phyloP scores from a whole-genome alignment of 2,329 filamentous ascomycete genomes.

The Periconia digitata region DNA sequence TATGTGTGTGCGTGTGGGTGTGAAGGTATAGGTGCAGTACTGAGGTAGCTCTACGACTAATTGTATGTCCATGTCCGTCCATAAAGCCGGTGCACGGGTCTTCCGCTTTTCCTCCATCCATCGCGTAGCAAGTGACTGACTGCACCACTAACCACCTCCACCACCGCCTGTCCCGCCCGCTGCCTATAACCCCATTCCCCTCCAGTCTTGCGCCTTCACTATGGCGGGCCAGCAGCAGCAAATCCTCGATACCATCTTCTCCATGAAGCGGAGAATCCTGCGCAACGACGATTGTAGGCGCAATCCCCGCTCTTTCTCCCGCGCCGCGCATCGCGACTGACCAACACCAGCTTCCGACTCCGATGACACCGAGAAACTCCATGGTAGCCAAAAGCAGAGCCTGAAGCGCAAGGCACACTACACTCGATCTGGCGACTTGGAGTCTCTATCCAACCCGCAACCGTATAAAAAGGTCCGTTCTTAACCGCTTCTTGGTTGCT shows the following conservation, averaged over 20 bases:
- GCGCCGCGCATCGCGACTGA: conserved; percentile 15
- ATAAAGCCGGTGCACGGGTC: background rate
- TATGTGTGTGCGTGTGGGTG: too few species aligned
- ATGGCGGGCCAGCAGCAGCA: conserved; percentile 46
- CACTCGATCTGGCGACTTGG: conserved; percentile 69
- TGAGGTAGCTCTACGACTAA: too few species aligned
- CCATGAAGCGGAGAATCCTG: conserved; percentile 41
- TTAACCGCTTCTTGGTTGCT: conserved; percentile 4
- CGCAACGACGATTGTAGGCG: conserved; percentile 38
- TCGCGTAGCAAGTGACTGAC: background rate
- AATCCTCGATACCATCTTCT: conserved; percentile 44
- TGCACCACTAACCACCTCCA: background rate
- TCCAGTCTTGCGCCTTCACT: conserved; percentile 15
- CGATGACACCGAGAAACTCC: conserved; percentile 69
- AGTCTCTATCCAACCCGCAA: conserved; percentile 60
- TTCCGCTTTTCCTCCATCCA: background rate
- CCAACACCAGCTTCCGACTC: conserved; percentile 69
- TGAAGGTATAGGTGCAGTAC: too few species aligned
- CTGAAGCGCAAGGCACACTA: conserved; percentile 75
- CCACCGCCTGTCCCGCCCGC: background rate
- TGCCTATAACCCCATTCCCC: background rate
- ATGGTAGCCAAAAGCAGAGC: conserved; percentile 77
- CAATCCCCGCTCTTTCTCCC: background rate
- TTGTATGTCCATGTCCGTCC: too few species aligned
- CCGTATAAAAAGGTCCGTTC: conserved; percentile 69